Conservation (phyloP, 2,329 filamentous ascomycete species). For the Cercospora nicotianae region DNA sequence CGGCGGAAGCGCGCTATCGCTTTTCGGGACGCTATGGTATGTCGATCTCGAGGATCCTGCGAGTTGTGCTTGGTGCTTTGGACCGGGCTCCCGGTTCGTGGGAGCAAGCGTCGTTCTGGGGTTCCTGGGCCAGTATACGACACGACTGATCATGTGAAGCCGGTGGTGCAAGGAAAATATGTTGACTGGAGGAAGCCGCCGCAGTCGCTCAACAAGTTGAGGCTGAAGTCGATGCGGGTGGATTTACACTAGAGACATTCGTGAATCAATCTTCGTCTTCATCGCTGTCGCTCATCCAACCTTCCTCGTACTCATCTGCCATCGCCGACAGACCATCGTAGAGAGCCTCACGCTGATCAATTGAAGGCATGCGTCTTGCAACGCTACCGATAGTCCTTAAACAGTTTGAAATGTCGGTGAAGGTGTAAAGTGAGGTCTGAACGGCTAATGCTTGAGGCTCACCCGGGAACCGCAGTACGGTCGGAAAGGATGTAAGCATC, state of each 20-base stretch:
- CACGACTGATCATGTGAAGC: slow-evolving; percentile 4
- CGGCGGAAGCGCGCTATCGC: slow-evolving; percentile 15
- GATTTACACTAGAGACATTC: background rate
- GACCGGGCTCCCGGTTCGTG: slow-evolving; percentile 18
- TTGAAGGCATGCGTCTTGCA: slow-evolving; percentile 61
- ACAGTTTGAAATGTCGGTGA: slow-evolving; percentile 68
- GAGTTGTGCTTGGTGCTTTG: slow-evolving; percentile 24
- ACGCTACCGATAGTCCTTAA: slow-evolving; percentile 58
- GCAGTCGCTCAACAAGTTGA: background rate
- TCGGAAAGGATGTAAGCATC: slow-evolving; percentile 78
- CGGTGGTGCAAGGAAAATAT: background rate
- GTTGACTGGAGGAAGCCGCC: background rate
- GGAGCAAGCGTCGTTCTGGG: slow-evolving; percentile 16
- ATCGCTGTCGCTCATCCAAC: slow-evolving; percentile 70
- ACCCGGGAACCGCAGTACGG: slow-evolving; percentile 60
- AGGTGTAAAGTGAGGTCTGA: slow-evolving; percentile 64
- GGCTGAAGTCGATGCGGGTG: background rate
- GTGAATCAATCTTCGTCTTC: slow-evolving; percentile 55
- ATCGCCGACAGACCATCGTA: slow-evolving; percentile 78
- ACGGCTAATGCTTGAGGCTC: slow-evolving; percentile 48
- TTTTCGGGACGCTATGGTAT: slow-evolving; percentile 13
- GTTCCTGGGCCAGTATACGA: slow-evolving; percentile 15
- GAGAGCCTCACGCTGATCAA: slow-evolving; percentile 83
- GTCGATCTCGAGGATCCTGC: slow-evolving; percentile 10
- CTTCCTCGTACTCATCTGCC: slow-evolving; percentile 83